Base-by-base conservation (phyloP, 768 basidiomycete genomes). In the Tylopilus balloui region DNA sequence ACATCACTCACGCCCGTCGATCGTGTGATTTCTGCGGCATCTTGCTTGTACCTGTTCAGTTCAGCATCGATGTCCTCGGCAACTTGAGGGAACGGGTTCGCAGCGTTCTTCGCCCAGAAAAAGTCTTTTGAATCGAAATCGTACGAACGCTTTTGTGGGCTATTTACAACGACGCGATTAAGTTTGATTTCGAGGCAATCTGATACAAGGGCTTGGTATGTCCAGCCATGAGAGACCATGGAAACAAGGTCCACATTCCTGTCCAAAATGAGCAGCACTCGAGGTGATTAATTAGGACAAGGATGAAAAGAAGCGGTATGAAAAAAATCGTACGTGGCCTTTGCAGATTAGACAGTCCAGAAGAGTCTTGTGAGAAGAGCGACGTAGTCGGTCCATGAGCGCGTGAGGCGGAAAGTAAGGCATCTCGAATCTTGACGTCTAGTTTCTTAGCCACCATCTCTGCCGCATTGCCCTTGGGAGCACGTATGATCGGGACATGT, bases 391-490 rank as follows among this genome's bases (percentile, higher is more conserved):
- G 58, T 25, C 69, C 67, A 51, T 80, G 80, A 7, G 80, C 76
- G 15, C 88, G 77, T 35, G 86, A 83, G 28, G 83, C 77, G 34
- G 78, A 83, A 48, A 92, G 70, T 48, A 93, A 69, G 55, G 85
- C 81, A 62, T 98, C 95, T 42, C 95, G 76, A 58, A 98, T 86
- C 69, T 91, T 92, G 13, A 82, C 78, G 61, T 99, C 96, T 11
- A 99, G 76, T 66, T 91, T 96, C 71, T 92, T 87, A 9, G 94
- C 94, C n/a, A 98, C 84, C 94, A 97, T 96, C 69, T 99, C 96
- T 17, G 94, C 96, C 5, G 96, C 96, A 67, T 98, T 97, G 1
- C 95, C 95, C 66, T 86, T 75, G 19, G 96, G 96, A 49, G 89
- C 86, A 27, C 96, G 86, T 51, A 99, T 97, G 63, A 93, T 88